phyloP scores from a whole-genome alignment of 148 eudicot species.

The Persicaria maculosa region DNA sequence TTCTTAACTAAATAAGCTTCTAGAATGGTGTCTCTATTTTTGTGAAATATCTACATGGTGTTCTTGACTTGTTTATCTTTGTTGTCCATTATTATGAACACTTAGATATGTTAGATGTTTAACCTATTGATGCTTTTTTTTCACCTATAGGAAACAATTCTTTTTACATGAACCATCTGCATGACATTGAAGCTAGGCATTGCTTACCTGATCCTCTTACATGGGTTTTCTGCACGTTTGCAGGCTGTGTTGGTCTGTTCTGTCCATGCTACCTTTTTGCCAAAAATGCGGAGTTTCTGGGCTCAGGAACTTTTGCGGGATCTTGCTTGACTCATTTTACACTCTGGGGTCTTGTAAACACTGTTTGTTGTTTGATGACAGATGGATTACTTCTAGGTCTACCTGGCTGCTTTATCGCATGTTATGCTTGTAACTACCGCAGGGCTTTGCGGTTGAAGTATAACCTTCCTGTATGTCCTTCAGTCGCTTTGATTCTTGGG shows the following conservation, averaged over 20 bases:
- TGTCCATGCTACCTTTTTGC: slow-evolving; percentile 92
- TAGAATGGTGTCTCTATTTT: neutral
- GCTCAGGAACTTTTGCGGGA: slow-evolving; percentile 62
- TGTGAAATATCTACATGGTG: neutral
- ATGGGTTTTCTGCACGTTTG: slow-evolving; percentile 9
- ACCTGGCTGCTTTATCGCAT: slow-evolving; percentile 76
- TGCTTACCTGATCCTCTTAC: neutral
- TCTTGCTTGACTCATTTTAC: slow-evolving; percentile 65
- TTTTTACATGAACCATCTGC: neutral
- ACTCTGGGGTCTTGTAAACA: slow-evolving; percentile 62
- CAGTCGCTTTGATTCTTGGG: neutral
- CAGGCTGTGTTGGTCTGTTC: slow-evolving; percentile 65
- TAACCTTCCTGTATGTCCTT: slow-evolving; percentile 55
- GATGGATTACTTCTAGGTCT: slow-evolving; percentile 61
- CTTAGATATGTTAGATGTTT: neutral
- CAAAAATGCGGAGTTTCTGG: slow-evolving; percentile 73
- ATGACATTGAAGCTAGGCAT: neutral
- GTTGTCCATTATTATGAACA: neutral
- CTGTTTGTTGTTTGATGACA: slow-evolving; percentile 60
- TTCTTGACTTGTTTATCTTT: neutral
- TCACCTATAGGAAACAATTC: neutral
- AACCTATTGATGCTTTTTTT: neutral
- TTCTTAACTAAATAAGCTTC: neutral
- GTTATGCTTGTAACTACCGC: slow-evolving; percentile 69
- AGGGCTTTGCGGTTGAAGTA: slow-evolving; percentile 50